These are phyloP conservation scores for Teratosphaeria nubilosa DNA, from an alignment of 2,329 filamentous ascomycete genomes.

Conservation along the genomic window DNA sequence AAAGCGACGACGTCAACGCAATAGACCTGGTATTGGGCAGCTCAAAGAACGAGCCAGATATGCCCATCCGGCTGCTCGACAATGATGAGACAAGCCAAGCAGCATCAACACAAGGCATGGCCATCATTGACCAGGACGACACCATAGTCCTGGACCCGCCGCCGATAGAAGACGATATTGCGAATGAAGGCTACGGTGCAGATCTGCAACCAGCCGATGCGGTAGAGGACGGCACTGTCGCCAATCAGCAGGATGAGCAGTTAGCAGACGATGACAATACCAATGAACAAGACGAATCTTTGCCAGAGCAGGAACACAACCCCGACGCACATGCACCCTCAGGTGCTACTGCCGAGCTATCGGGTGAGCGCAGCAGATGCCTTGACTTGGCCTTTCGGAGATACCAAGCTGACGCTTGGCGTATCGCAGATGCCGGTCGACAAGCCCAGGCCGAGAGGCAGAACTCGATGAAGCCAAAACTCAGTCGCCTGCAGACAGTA, in stretches of 20 bases:
- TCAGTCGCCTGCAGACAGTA: neutral
- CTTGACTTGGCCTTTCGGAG: neutral
- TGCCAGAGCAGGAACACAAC: neutral
- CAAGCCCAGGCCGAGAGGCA: neutral
- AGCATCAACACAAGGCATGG: neutral
- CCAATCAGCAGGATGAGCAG: neutral
- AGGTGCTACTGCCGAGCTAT: neutral
- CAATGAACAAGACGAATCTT: neutral
- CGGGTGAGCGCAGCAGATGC: neutral
- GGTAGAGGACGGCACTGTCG: neutral
- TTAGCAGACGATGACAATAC: neutral
- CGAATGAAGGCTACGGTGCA: neutral
- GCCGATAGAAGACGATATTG: neutral
- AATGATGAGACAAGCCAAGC: neutral
- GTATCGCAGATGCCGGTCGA: neutral
- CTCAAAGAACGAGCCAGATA: neutral
- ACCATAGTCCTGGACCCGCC: neutral
- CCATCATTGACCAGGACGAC: neutral
- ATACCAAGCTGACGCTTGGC: neutral
- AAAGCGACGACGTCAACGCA: neutral
- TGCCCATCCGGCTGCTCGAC: neutral
- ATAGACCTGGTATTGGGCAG: neutral
- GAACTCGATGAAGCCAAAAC: neutral
- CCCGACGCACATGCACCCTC: neutral
- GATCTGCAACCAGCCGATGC: neutral